Evolutionary conservation across 768 basidiomycete genomes (phyloP).

Genomic region (Pleurotus platypus): DNA sequence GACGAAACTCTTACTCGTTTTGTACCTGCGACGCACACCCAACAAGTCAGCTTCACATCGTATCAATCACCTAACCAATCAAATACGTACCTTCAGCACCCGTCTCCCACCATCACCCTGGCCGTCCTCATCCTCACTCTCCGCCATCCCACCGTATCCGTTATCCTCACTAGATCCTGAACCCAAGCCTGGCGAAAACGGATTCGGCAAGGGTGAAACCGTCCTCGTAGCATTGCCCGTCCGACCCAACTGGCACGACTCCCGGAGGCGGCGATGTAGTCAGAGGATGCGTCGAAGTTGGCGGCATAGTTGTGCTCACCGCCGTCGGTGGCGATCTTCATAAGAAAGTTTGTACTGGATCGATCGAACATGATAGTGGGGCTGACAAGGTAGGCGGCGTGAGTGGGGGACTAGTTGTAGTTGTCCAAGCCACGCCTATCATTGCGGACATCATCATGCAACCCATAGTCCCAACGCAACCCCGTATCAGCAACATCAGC

Average conservation of each 20-base stretch:
- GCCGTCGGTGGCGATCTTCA: too few relatives aligned
- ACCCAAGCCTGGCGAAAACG: conserved; percentile 4
- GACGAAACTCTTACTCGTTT: conserved; percentile 15
- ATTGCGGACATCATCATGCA: not conserved
- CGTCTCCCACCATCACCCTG: conserved; percentile 17
- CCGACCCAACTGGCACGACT: not conserved
- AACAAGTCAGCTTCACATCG: not conserved
- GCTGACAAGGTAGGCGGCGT: too few relatives aligned
- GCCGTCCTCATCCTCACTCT: conserved; percentile 11
- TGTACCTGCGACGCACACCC: conserved; percentile 17
- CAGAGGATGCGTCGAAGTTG: too few relatives aligned
- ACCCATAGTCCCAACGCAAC: not conserved
- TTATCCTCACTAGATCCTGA: conserved; percentile 4
- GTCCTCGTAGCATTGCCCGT: not conserved
- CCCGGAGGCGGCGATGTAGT: not conserved
- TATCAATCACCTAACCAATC: not conserved
- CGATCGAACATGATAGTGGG: too few relatives aligned
- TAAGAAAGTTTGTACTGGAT: too few relatives aligned
- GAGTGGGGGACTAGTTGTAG: too few relatives aligned
- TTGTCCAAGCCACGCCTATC: not conserved
- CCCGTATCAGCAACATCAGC: not conserved
- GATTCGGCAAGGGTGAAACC: conserved; percentile 10
- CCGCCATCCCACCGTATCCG: conserved; percentile 12
- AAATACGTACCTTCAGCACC: conserved; percentile 29
- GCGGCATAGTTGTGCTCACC: too few relatives aligned